Base-by-base conservation (phyloP, 371 early-diverging fungal species). In the Blakeslea trispora region DNA sequence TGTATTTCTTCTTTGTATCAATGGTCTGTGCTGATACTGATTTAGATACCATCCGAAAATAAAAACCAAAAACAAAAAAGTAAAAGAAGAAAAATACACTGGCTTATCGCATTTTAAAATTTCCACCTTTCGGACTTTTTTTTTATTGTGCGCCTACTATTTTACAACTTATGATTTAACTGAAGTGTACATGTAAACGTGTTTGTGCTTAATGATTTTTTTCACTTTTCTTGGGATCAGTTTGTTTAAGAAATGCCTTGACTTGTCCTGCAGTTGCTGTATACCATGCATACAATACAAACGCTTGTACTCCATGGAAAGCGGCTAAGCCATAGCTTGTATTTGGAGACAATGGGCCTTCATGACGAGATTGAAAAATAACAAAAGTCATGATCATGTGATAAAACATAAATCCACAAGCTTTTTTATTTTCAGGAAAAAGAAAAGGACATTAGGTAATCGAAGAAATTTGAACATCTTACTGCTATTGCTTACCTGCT, bases 201-300 rank as follows among this genome's bases (percentile, higher is more conserved):
- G 39, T 31, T 3, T 28, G 24, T 50, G 41, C 47, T 28, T 28
- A 28, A 7, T 28, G 28, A 28, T 43, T 34, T 19, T 61, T 61
- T 39, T 39, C 31, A 18, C 52, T 56, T 13, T 57, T 53, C 13
- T 28, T 14, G 2, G 42, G 48, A 2, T 53, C 31, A 2, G 28
- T 43, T 44, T 62, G 48, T 19, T 69, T 69, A 9, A 61, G 47
- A 44, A 70, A 71, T 14, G 64, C 48, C 47, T 75, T 71, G 10
- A 73, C 74, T 65, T 76, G 77, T 17, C 55, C 50, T 17, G 64
- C 73, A 10, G 74, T 71, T 1, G 71, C 68, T 6, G 69, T 76
- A 37, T 64, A 76, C 77, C 77, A 76, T 14, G 71, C 53, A 47
- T 73, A 73, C 24, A 76, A 63, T 4, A 59, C 47, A 45, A 65